Evolutionary conservation across 2,329 filamentous ascomycete genomes (phyloP).

Genomic region (Botrytis elliptica): DNA sequence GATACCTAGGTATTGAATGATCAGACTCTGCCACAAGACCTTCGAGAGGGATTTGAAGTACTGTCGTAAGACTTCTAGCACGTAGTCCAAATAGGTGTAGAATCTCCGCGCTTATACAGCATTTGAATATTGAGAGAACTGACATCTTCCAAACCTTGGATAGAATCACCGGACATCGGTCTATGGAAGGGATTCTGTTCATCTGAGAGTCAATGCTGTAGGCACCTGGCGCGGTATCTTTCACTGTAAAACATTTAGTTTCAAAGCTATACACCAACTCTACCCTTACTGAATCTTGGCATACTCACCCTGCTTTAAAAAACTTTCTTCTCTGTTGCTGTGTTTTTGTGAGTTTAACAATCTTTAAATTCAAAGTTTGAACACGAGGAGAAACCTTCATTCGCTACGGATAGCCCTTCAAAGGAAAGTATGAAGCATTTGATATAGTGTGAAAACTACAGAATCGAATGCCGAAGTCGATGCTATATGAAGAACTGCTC

Average conservation of each 20-base stretch:
- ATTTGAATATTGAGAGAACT: background rate
- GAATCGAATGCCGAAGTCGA: constrained; percentile 10
- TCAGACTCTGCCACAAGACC: background rate
- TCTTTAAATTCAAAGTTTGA: background rate
- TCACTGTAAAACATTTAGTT: constrained; percentile 14
- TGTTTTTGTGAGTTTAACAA: background rate
- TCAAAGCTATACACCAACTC: background rate
- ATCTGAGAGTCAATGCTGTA: background rate
- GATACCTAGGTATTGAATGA: background rate
- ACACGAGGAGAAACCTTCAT: background rate
- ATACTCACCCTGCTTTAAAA: constrained; percentile 8
- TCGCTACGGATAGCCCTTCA: background rate
- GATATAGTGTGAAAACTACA: background rate
- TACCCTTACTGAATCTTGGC: background rate
- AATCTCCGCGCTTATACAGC: background rate
- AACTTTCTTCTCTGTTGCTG: background rate
- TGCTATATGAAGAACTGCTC: constrained; percentile 11
- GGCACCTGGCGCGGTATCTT: background rate
- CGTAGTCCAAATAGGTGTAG: background rate
- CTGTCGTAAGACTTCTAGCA: background rate
- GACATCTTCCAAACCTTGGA: background rate
- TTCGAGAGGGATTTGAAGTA: background rate
- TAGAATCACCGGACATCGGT: background rate
- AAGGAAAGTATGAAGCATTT: background rate
- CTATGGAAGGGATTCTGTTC: background rate